Base-by-base conservation (phyloP, 192 early-diverging fungal genomes). In the Coemansia sp. region DNA sequence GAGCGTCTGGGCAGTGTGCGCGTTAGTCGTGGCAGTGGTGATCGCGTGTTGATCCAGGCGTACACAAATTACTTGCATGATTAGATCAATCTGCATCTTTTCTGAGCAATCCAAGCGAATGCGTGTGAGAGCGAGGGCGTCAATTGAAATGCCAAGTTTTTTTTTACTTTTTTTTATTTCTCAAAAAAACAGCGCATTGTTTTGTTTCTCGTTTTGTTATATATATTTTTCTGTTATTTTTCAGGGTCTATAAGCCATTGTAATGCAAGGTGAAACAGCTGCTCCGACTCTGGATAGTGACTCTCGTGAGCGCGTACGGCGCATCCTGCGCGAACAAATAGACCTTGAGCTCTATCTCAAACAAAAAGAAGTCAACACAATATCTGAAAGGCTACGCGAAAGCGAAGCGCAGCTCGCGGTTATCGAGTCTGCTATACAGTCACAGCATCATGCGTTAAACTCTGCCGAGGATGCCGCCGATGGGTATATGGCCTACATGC, bases 291-390 rank as follows among this genome's bases (percentile, higher is more conserved):
- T 45, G 16, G 42, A 45, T 14, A 45, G 42, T 11, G 42, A 14
- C 42, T 45, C 42, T 45, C 42, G 42, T 45, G 84, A 36, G 54
- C 73, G n/a, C 73, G 73, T 48, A 68, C 88, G 16, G 63, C 76
- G 82, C 51, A 84, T 90, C 36, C 77, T 92, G 40, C 83, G 85
- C 51, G 87, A 87, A 66, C 89, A 93, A 72, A 85, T 93, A 61
- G 91, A 93, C 75, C 75, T 92, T 11, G 92, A 93, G 70, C 82
- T 93, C 55, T 87, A 85, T 52, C 51, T 90, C 56, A 89, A 90
- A 49, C 85, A 91, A 54, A 84, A 80, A 49, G 92, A 92, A 60
- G 65, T 89, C 12, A 77, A 76, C 4, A 68, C 84, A n/a, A 91
- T 93, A 45, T 54, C 82, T 25, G 64, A 80, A 30, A 87, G 90